Evolutionary conservation across 2,329 filamentous ascomycete species (phyloP).

Genomic region (Aspergillus puulaauensis): DNA sequence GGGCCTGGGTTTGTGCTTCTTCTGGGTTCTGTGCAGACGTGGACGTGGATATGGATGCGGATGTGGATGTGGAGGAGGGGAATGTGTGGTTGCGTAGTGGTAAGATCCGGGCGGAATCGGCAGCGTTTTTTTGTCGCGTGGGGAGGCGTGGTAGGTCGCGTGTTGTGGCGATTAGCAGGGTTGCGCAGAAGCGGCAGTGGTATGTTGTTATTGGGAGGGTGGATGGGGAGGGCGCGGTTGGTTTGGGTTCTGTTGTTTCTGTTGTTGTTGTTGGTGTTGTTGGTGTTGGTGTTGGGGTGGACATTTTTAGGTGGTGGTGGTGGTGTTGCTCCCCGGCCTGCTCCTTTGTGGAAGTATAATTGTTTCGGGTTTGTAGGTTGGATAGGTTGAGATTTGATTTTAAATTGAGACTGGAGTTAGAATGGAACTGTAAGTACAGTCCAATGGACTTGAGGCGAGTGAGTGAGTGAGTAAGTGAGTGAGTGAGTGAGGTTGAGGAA

Average conservation of each 20-base stretch:
- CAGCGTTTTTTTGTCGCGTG: constrained; percentile 48
- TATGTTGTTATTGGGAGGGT: constrained; percentile 49
- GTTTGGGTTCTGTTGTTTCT: not conserved
- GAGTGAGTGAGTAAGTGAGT: too few relatives aligned
- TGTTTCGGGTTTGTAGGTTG: too few relatives aligned
- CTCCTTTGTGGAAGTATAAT: too few relatives aligned
- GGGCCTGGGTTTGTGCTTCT: not conserved
- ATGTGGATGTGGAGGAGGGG: not conserved
- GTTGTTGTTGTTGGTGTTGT: not conserved
- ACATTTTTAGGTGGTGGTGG: not conserved
- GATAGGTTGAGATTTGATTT: too few relatives aligned
- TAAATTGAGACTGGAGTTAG: too few relatives aligned
- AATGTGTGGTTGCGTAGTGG: constrained; percentile 45
- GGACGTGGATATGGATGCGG: not conserved
- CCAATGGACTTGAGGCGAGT: too few relatives aligned
- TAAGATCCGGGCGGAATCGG: constrained; percentile 59
- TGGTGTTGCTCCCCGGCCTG: not conserved
- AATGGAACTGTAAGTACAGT: too few relatives aligned
- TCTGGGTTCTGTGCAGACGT: too few relatives aligned
- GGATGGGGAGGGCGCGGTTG: not conserved
- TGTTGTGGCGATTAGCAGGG: constrained; percentile 62
- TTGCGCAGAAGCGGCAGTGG: constrained; percentile 64
- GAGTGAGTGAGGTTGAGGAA: too few relatives aligned
- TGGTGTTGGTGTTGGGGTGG: not conserved
- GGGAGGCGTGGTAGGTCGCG: constrained; percentile 54